Evolutionary conservation across 768 basidiomycete species (phyloP).

Genomic region (Jaapia argillacea): DNA sequence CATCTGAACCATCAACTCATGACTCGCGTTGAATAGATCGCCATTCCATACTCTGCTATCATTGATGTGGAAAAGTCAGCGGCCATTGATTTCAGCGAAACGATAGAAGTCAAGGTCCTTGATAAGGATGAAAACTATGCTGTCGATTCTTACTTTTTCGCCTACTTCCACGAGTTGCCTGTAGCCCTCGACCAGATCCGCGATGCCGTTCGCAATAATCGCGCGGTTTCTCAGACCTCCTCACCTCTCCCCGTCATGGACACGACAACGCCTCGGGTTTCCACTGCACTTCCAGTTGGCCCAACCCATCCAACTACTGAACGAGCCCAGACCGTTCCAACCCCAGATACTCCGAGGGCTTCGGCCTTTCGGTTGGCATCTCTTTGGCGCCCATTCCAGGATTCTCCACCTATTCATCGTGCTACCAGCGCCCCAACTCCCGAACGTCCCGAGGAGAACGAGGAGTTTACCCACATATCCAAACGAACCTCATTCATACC

Average conservation of each 20-base stretch:
- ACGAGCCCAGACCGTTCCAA: slow-evolving; percentile 29
- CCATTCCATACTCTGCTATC: slow-evolving; percentile 86
- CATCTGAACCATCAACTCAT: neutral
- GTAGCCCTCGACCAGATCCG: slow-evolving; percentile 75
- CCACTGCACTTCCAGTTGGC: slow-evolving; percentile 11
- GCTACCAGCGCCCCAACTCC: slow-evolving; percentile 15
- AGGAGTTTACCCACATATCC: slow-evolving; percentile 67
- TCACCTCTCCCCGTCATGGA: slow-evolving; percentile 32
- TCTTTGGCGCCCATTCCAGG: slow-evolving; percentile 61
- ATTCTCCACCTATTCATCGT: slow-evolving; percentile 30
- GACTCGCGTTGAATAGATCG: slow-evolving; percentile 44
- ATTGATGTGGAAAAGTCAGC: slow-evolving; percentile 82
- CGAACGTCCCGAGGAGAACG: slow-evolving; percentile 28
- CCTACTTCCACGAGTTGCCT: slow-evolving; percentile 82
- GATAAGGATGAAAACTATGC: slow-evolving; percentile 73
- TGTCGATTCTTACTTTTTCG: slow-evolving; percentile 87
- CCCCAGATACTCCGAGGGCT: slow-evolving; percentile 17
- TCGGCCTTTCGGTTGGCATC: slow-evolving; percentile 56
- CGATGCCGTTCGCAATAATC: slow-evolving; percentile 55
- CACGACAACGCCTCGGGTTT: slow-evolving; percentile 33
- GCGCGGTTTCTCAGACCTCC: slow-evolving; percentile 18
- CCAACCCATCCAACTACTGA: slow-evolving; percentile 21
- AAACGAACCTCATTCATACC: slow-evolving; percentile 55
- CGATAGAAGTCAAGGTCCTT: slow-evolving; percentile 87
- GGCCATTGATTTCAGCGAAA: slow-evolving; percentile 93